Conservation (phyloP, 768 basidiomycete species). For the Pulveroboletus sp. region DNA sequence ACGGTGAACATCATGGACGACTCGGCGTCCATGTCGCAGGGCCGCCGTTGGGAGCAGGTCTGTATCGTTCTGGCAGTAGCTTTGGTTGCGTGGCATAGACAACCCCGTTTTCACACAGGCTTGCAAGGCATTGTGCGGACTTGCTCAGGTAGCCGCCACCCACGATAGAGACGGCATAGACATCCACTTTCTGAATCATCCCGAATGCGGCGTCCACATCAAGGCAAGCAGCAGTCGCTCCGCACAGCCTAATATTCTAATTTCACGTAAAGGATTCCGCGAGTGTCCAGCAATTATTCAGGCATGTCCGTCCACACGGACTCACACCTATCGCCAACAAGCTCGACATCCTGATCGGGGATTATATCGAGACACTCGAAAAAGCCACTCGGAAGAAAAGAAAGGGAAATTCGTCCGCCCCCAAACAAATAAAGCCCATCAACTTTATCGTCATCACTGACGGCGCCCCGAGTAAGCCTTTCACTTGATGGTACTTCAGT, state of each 20-base stretch:
- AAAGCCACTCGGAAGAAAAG: constrained; percentile 24
- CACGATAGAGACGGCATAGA: constrained; percentile 62
- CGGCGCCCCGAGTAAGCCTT: constrained; percentile 50
- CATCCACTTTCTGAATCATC: constrained; percentile 53
- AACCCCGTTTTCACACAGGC: constrained; percentile 1
- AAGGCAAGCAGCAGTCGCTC: constrained; percentile 29
- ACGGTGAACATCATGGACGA: constrained; percentile 60
- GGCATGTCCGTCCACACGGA: constrained; percentile 39
- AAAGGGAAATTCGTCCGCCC: constrained; percentile 17
- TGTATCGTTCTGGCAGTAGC: neutral
- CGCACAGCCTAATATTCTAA: neutral
- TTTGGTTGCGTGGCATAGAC: neutral
- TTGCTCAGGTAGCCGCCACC: constrained; percentile 43
- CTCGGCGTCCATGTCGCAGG: constrained; percentile 49
- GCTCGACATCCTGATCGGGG: constrained; percentile 36
- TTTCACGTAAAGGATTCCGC: constrained; percentile 29
- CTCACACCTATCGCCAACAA: constrained; percentile 42
- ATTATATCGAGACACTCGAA: constrained; percentile 35
- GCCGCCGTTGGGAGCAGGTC: constrained; percentile 48
- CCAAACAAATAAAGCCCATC: constrained; percentile 45
- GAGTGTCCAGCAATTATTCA: constrained; percentile 41
- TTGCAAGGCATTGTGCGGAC: constrained; percentile 31
- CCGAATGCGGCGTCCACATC: constrained; percentile 30
- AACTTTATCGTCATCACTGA: constrained; percentile 63
- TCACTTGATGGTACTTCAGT: neutral